These are phyloP conservation scores for Jasminum sambac DNA, from an alignment of 257 asterid species.

Conservation along the genomic window DNA sequence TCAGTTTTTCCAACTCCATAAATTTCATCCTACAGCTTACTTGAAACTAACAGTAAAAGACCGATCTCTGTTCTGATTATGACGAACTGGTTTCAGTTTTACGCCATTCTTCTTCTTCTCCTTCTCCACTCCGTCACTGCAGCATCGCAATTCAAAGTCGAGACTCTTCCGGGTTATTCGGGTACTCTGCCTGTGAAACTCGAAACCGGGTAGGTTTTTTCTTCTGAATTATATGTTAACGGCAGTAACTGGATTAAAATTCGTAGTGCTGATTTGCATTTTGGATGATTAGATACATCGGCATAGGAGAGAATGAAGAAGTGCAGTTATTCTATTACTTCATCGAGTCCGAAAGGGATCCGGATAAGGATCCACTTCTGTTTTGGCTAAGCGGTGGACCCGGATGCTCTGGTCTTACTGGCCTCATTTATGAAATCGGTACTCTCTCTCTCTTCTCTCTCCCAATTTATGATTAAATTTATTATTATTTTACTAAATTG, in stretches of 20 bases:
- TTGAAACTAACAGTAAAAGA: too few relatives aligned
- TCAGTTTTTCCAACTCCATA: too few relatives aligned
- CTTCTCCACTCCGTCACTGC: not conserved
- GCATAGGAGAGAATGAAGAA: slow-evolving; percentile 27
- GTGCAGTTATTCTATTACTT: slow-evolving; percentile 39
- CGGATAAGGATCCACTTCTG: slow-evolving; percentile 31
- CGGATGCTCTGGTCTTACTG: slow-evolving; percentile 36
- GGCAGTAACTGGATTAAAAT: too few relatives aligned
- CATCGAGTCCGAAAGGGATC: slow-evolving; percentile 31
- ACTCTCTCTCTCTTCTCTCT: not conserved
- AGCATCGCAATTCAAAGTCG: not conserved
- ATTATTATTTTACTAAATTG: too few relatives aligned
- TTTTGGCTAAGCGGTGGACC: slow-evolving; percentile 44
- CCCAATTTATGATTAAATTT: too few relatives aligned
- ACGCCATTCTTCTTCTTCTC: not conserved
- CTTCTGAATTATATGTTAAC: not conserved
- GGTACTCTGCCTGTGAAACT: slow-evolving; percentile 24
- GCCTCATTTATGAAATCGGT: slow-evolving; percentile 31
- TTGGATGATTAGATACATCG: slow-evolving; percentile 25
- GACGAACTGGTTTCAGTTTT: not conserved
- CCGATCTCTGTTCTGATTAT: not conserved
- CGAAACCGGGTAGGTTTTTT: slow-evolving; percentile 10
- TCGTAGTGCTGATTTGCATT: too few relatives aligned
- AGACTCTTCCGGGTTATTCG: slow-evolving; percentile 19
- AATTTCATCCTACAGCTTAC: too few relatives aligned